Evolutionary conservation across 2,329 filamentous ascomycete genomes (phyloP), one percentile per base, ranked within the genome.

Genomic region (Exutisphaerella laricina): DNA sequence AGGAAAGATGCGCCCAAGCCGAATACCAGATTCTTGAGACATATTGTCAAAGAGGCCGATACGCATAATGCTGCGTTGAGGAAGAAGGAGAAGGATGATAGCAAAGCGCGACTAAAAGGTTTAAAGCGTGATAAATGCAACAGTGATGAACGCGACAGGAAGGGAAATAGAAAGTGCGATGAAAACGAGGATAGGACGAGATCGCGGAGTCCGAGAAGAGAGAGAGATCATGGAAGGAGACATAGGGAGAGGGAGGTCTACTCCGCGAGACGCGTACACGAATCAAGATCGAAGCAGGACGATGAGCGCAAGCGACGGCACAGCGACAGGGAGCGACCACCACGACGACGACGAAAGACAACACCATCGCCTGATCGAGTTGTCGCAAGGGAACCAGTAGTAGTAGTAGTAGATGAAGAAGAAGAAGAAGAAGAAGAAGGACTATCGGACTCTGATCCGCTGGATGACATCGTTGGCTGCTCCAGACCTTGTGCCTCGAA

Each of bases 11-110:
- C 75, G 50, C 87, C 86, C 1, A 96, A 90, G 62, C 89, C 90
- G 3, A 97, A 98, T 58, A 96, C 86, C 0, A 78, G 85, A 23
- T 97, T 97, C 61, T 70, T 98, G 30, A 82, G 82, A 45, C 84
- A 92, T 58, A 85, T 97, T 43, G 87, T 98, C 49, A 84, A 83
- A 50, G 85, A 92, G 54, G 94, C 88, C 6, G 85, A 94, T 56
- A 84, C 68, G 41, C 90, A 98, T 67, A 98, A 98, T 74, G 80
- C 85, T 17, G 85, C 87, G 1, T 72, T 97, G 21, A 78, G 88
- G 13, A 86, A 85, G 1, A 94, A 83, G 59, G 90, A 97, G 63
- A 81, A 82, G 18, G 80, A 84, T 35, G 89, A 97, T 53, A 81
- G 88, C 0, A 75, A 75, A 48, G 80, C 80, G 3, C 80, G 87